These are phyloP conservation scores for Quambalaria eucalypti DNA, from an alignment of 1,284 basidiomycete species.

Conservation along the genomic window DNA sequence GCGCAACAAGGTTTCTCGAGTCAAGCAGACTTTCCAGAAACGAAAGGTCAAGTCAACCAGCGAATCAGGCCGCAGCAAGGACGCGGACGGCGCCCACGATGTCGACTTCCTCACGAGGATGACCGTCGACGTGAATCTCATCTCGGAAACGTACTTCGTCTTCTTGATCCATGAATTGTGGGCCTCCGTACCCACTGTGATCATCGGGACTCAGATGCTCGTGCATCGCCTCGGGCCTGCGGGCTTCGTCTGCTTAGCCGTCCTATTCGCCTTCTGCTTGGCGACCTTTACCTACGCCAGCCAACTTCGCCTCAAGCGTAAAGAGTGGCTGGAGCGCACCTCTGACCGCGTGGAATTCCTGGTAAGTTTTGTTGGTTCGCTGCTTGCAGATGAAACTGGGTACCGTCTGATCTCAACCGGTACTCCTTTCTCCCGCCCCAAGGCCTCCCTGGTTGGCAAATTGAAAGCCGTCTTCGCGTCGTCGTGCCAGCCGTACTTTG, in stretches of 20 bases:
- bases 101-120: not conserved
- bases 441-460: not conserved
- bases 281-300: not conserved
- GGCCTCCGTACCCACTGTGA: not conserved
- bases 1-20: too few species aligned
- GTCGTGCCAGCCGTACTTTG: not conserved
- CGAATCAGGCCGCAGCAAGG: not conserved
- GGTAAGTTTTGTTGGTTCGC: not conserved
- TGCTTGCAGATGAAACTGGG: not conserved
- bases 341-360: not conserved
- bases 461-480: not conserved
- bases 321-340: not conserved
- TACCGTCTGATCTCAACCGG: too few species aligned
- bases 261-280: not conserved
- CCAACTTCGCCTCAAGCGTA: not conserved
- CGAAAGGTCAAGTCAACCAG: not conserved
- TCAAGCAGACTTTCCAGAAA: too few species aligned
- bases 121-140: not conserved
- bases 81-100: not conserved
- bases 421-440: not conserved
- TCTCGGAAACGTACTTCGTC: not conserved
- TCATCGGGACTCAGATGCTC: not conserved
- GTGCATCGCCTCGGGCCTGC: not conserved
- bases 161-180: not conserved
- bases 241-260: not conserved